These are phyloP conservation scores for Mycena vulgaris DNA, from an alignment of 768 basidiomycete species.

Conservation along the genomic window DNA sequence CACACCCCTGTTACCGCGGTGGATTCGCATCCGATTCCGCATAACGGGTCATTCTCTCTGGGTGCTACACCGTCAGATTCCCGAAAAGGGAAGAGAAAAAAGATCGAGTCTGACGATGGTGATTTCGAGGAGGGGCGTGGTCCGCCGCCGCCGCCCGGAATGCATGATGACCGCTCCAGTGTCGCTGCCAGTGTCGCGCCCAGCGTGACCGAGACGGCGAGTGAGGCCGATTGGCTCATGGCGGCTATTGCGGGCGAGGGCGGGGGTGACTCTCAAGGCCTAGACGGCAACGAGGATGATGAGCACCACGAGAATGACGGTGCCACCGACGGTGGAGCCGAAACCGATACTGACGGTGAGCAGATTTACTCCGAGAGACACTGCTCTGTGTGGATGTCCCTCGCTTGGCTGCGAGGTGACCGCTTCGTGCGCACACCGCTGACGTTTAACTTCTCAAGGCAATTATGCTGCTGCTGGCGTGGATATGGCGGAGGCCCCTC, in stretches of 20 bases:
- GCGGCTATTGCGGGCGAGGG: slow-evolving; percentile 85
- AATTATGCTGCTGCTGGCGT: slow-evolving; percentile 56
- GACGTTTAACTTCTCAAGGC: slow-evolving; percentile 70
- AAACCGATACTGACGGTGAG: slow-evolving; percentile 67
- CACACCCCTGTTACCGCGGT: slow-evolving; percentile 90
- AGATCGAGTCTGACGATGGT: slow-evolving; percentile 90
- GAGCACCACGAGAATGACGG: slow-evolving; percentile 54
- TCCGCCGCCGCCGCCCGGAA: slow-evolving; percentile 75
- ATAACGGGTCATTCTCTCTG: slow-evolving; percentile 66
- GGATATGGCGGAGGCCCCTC: slow-evolving; percentile 56
- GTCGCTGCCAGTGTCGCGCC: slow-evolving; percentile 71
- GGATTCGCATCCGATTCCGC: slow-evolving; percentile 83
- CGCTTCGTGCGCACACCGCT: slow-evolving; percentile 73
- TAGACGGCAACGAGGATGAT: slow-evolving; percentile 55
- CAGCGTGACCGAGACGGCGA: slow-evolving; percentile 81
- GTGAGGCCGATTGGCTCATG: slow-evolving; percentile 92
- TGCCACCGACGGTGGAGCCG: slow-evolving; percentile 49
- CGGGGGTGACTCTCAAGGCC: slow-evolving; percentile 64
- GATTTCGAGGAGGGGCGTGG: slow-evolving; percentile 82
- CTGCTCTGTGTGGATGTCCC: slow-evolving; percentile 64
- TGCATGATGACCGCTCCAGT: slow-evolving; percentile 72
- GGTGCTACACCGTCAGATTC: slow-evolving; percentile 67
- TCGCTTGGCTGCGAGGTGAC: slow-evolving; percentile 57
- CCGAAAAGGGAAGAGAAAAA: slow-evolving; percentile 90
- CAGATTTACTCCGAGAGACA: slow-evolving; percentile 52